Conservation (phyloP, 495 filamentous ascomycete species). For the Bombardia bombarda region DNA sequence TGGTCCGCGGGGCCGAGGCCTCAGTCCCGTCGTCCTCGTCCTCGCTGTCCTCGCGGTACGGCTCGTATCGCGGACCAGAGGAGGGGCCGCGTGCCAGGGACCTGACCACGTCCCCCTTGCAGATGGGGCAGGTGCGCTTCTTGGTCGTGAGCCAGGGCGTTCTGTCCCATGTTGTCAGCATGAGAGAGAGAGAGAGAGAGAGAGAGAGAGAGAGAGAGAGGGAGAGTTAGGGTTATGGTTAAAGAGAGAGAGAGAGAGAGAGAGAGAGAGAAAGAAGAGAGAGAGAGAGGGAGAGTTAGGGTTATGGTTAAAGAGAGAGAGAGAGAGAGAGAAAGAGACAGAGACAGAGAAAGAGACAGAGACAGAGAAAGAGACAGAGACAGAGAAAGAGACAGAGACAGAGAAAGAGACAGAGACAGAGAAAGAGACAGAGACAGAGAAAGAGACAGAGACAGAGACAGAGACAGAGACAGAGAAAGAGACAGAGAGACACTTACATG, state of each 20-base stretch:
- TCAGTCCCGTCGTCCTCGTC: conserved; percentile 22
- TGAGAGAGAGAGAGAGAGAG: background rate
- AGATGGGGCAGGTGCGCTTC: conserved; percentile 92
- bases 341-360: background rate
- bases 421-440: too few relatives aligned
- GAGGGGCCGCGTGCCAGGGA: conserved; percentile 41
- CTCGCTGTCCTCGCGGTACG: conserved; percentile 43
- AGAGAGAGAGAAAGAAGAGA: background rate
- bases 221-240: conserved; percentile 55
- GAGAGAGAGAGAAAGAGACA: background rate
- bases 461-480: background rate
- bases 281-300: too few relatives aligned
- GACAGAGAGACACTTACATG: conserved; percentile 65
- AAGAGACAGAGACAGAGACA: background rate
- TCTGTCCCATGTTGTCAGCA: conserved; percentile 43
- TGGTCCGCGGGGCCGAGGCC: conserved; percentile 7
- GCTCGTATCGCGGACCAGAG: conserved; percentile 37
- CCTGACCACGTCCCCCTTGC: conserved; percentile 89
- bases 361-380: conserved; percentile 6
- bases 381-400: background rate
- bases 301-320: conserved; percentile 15
- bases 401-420: background rate
- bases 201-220: background rate
- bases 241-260: too few relatives aligned
- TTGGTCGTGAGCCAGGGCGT: conserved; percentile 97